Evolutionary conservation across 1,284 basidiomycete genomes (phyloP), one percentile per base, ranked within the genome.

Genomic region (Agaricales sp.): DNA sequence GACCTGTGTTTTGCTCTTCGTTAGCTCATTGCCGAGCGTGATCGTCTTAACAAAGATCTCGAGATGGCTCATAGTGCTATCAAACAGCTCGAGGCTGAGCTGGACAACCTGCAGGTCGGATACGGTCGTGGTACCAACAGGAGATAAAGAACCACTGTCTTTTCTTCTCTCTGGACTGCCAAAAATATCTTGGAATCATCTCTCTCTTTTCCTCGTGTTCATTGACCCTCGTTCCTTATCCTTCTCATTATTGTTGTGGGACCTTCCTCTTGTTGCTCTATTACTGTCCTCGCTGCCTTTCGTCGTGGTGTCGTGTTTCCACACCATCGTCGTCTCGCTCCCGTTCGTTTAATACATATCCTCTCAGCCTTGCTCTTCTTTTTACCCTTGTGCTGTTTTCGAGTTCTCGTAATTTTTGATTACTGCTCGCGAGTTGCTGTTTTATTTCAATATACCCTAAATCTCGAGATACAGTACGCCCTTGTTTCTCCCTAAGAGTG

Each of bases 21-120:
- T 50, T 56, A 94, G 89, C 88, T 97, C 60, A 96, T 97, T 55
- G 89, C 91, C 49, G 93, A 97, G 70, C 82, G 93, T 62, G 93
- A 97, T 67, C 80, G 93, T 47, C 82, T 97, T 73, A 97, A 97
- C 80, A 96, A 96, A 69, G 93, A 97, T 64, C 74, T 92, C 61
- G 93, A 97, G 72, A 68, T 81, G 64, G 90, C 93, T 14, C 92
- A 95, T 76, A 83, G 87, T 54, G 78, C 87, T 19, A 94, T 95
- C 78, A 95, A 95, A 69, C 74, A 82, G 53, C 75, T 94, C 63
- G 92, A 95, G 64, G 80, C 78, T 45, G 92, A 94, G 66, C 76
- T 94, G 54, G 92, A 94, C 70, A 87, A 84, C 60, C 76, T 92
- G 50, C 87, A 92, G 62, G 80, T 85, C 53, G 91, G 91, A 49